Evolutionary conservation across 2,329 filamentous ascomycete genomes (phyloP).

Genomic region (Alternaria gansuensis): DNA sequence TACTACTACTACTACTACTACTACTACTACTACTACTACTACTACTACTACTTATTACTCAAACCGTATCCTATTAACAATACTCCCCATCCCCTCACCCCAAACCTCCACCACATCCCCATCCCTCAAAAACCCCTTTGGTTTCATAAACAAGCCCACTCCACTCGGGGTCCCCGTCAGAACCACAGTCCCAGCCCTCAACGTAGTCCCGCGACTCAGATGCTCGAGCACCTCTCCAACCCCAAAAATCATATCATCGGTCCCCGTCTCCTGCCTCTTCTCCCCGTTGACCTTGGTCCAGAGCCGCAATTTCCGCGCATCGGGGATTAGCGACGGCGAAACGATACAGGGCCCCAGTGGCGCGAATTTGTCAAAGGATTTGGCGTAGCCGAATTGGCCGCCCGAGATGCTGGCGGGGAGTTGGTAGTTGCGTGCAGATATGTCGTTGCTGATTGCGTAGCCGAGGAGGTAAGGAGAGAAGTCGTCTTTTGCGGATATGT

Average conservation of each 20-base stretch:
- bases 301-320: conserved; percentile 48
- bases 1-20: too few relatives aligned
- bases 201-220: conserved; percentile 57
- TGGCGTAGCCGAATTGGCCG: conserved; percentile 55
- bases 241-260: conserved; percentile 60
- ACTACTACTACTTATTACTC: conserved; percentile 29
- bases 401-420: conserved; percentile 44
- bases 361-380: conserved; percentile 57
- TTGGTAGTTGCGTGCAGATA: conserved; percentile 67
- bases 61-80: conserved; percentile 48
- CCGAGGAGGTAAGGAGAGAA: conserved; percentile 67
- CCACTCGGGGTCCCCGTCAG: conserved; percentile 62
- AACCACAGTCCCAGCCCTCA: conserved; percentile 58
- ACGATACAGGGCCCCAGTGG: conserved; percentile 57
- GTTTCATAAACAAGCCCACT: conserved; percentile 51
- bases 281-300: conserved; percentile 58
- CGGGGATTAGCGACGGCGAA: conserved; percentile 39
- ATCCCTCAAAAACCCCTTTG: conserved; percentile 50
- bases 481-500: conserved; percentile 62
- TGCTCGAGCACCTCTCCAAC: conserved; percentile 56
- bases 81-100: conserved; percentile 48
- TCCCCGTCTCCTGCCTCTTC: conserved; percentile 54
- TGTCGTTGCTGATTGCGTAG: conserved; percentile 70
- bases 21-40: too few relatives aligned
- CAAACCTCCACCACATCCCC: conserved; percentile 50